phyloP scores from a whole-genome alignment of 164 flowering plant genomes.

The Pachysandra terminalis region DNA sequence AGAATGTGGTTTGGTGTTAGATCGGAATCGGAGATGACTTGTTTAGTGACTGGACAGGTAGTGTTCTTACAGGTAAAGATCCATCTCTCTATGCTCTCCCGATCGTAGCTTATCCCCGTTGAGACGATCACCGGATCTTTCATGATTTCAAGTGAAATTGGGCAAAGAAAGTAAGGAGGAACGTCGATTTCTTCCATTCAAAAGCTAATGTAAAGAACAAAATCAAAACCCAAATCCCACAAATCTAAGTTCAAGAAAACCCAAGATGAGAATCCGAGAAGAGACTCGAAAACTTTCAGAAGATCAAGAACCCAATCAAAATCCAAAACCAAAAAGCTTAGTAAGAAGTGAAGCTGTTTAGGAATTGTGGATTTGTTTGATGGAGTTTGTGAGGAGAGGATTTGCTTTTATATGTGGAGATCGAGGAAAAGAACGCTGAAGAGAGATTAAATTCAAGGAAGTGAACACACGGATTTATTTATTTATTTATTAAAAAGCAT shows the following conservation, averaged over 20 bases:
- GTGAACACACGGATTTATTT: slow-evolving; percentile 22
- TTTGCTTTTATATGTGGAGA: neutral
- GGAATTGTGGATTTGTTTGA: slow-evolving; percentile 9
- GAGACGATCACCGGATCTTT: slow-evolving; percentile 74
- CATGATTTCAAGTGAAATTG: slow-evolving; percentile 78
- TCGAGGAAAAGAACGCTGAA: neutral
- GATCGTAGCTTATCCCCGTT: slow-evolving; percentile 84
- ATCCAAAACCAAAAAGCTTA: slow-evolving; percentile 1
- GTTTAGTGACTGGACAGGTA: slow-evolving; percentile 70
- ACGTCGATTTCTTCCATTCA: slow-evolving; percentile 51
- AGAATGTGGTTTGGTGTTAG: slow-evolving; percentile 81
- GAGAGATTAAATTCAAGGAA: slow-evolving; percentile 7
- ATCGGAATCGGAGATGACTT: slow-evolving; percentile 26
- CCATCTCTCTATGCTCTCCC: slow-evolving; percentile 75
- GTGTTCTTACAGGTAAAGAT: slow-evolving; percentile 42
- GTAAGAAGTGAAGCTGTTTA: neutral
- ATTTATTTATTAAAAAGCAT: too few species aligned
- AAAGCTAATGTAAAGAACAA: neutral
- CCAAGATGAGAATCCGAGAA: neutral
- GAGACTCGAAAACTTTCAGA: neutral
- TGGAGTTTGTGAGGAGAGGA: neutral
- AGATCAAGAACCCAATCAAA: neutral
- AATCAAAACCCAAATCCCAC: neutral
- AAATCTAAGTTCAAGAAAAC: slow-evolving; percentile 1
- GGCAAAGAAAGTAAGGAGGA: slow-evolving; percentile 70